Evolutionary conservation across 2,329 filamentous ascomycete species (phyloP).

Genomic region (Stromatinia cepivora): DNA sequence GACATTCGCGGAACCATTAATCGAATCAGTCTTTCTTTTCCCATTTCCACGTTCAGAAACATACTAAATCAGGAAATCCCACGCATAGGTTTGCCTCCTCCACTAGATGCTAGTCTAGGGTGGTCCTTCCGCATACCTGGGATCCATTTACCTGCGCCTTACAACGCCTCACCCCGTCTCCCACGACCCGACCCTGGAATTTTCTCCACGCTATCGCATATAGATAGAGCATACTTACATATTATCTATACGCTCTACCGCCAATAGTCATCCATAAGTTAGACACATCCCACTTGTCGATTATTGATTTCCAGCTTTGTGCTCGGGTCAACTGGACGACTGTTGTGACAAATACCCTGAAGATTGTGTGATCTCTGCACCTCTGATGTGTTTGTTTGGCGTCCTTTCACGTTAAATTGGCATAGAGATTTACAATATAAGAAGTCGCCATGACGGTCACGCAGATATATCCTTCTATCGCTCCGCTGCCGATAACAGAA

Average conservation of each 20-base stretch:
- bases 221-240: conserved; percentile 13
- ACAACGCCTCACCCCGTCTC: conserved; percentile 17
- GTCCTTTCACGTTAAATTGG: conserved; percentile 3
- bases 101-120: conserved; percentile 16
- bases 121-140: conserved; percentile 3
- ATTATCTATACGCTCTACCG: background rate
- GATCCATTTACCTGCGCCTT: conserved; percentile 17
- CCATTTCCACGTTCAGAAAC: background rate
- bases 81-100: background rate
- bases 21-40: background rate
- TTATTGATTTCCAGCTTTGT: background rate
- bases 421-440: background rate
- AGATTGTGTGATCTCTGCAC: conserved; percentile 15
- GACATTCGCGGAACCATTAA: background rate
- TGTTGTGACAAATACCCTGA: background rate
- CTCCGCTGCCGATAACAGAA: conserved; percentile 13
- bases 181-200: background rate
- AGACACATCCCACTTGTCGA: conserved; percentile 15
- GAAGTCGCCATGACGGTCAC: conserved; percentile 9
- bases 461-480: conserved; percentile 20
- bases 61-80: background rate
- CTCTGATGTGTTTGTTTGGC: background rate
- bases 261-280: conserved; percentile 21
- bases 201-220: conserved; percentile 14
- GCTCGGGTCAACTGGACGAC: conserved; percentile 6